Evolutionary conservation across 768 basidiomycete genomes (phyloP), one percentile per base, ranked within the genome.

Genomic region (Trametes cingulata): DNA sequence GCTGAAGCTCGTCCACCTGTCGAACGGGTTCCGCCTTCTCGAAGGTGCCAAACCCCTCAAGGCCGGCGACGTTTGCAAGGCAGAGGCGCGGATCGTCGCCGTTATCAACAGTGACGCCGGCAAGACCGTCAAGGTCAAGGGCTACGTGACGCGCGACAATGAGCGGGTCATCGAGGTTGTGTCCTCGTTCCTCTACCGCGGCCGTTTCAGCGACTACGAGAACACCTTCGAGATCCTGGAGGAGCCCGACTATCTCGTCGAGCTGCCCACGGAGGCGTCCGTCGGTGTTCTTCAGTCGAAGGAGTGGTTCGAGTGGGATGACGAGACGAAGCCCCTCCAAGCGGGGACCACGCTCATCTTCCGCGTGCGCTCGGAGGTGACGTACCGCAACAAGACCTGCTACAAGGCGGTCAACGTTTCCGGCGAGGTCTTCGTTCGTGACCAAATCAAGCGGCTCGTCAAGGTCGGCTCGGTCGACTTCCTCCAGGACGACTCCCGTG

Each of bases 251-350:
- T 97, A 96, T 73, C 72, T 86, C 27, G 88, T 99, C 17, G 80
- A 86, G 36, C 70, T 97, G 60, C 77, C 80, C 35, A 86, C 81
- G 6, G 88, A 93, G 64, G 90, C 93, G 2, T 83, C 82, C 33
- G 87, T 98, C 64, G 95, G 93, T 41, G 93, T 98, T 17, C 79
- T 99, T 6, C 86, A 90, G 71, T 93, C 92, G 46, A 99, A 99
- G 78, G 91, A 96, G 71, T 99, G 97, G 97, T 95, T 98, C 75
- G 86, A 88, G 50, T 98, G 95, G 96, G 87, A 90, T 52, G 88
- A 96, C 68, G 86, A 91, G 43, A 78, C 85, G 6, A 82, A 82
- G 56, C 89, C 93, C 24, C 85, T 95, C 49, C 77, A 84, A 42
- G 83, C 89, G 8, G 95, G 95, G 22, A 88, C 88, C 36, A 83